Percentiles rank a stretch among this genome's conserved stretches.
Conservation (phyloP, 768 basidiomycete genomes). For the Hortiboletus campestris region DNA sequence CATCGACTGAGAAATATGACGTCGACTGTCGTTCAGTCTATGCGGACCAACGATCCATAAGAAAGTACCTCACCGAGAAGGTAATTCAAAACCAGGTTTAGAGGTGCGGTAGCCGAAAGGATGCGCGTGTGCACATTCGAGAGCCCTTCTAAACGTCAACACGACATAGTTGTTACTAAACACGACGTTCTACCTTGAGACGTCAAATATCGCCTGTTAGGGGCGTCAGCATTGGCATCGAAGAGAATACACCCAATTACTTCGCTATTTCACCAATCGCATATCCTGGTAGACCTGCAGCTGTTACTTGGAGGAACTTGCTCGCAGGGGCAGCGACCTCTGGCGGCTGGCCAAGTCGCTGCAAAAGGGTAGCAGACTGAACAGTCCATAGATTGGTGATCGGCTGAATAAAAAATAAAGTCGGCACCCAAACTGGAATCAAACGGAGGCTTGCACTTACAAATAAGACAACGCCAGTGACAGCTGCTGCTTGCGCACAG, state of each 20-base stretch:
- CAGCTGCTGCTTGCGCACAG: constrained; percentile 18
- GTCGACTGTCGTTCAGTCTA: not conserved
- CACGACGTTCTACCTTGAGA: constrained; percentile 14
- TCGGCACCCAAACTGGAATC: not conserved
- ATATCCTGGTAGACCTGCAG: constrained; percentile 47
- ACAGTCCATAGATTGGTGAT: constrained; percentile 23
- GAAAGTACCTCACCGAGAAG: constrained; percentile 20
- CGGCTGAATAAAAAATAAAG: constrained; percentile 7
- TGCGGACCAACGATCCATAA: not conserved
- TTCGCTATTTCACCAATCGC: constrained; percentile 42
- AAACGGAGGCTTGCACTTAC: constrained; percentile 7
- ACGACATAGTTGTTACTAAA: not conserved
- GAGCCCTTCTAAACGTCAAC: constrained; percentile 16
- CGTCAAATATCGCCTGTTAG: constrained; percentile 19
- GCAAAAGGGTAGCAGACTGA: constrained; percentile 36
- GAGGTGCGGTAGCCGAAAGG: constrained; percentile 22
- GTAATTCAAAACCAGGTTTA: constrained; percentile 25
- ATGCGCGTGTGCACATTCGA: constrained; percentile 20
- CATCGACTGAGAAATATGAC: constrained; percentile 15
- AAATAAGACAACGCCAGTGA: constrained; percentile 24
- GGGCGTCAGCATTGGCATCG: constrained; percentile 1
- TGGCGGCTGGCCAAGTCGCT: constrained; percentile 36
- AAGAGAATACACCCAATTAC: constrained; percentile 10
- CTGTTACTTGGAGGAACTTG: constrained; percentile 38
- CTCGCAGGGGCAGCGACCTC: constrained; percentile 40